A percentile compares a stretch with the other conserved stretches of the same genome.
Evolutionary conservation across 2,329 filamentous ascomycete genomes (phyloP).

Genomic region (Ophiostoma sp.): DNA sequence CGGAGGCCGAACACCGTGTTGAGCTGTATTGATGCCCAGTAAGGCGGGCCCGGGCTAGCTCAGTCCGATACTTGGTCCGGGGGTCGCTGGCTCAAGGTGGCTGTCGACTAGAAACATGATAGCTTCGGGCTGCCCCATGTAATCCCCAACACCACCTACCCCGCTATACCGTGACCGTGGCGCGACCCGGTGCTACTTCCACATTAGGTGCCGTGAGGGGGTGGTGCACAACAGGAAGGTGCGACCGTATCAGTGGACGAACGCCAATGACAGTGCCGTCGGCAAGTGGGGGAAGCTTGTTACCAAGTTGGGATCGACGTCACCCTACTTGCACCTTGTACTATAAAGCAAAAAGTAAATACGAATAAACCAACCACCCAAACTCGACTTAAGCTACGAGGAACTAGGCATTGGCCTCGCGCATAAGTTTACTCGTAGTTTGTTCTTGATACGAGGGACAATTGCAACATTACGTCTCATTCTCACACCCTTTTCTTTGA

Average conservation of each 20-base stretch:
- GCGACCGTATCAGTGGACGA: neutral
- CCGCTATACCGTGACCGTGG: neutral
- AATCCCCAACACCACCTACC: neutral
- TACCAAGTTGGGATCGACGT: neutral
- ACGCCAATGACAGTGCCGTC: neutral
- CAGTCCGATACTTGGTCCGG: slow-evolving; percentile 7
- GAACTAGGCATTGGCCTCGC: too few relatives aligned
- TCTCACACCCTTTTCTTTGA: too few relatives aligned
- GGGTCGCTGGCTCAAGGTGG: neutral
- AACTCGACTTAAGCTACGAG: too few relatives aligned
- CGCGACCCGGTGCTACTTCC: neutral
- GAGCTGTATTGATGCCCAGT: neutral
- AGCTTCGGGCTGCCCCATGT: slow-evolving; percentile 6
- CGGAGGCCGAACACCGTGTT: neutral
- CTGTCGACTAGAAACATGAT: neutral
- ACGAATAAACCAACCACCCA: too few relatives aligned
- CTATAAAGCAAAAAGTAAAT: too few relatives aligned
- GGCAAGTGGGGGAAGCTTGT: slow-evolving; percentile 1
- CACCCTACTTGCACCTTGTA: neutral
- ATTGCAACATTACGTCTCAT: too few relatives aligned
- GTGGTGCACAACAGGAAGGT: neutral
- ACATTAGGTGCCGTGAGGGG: slow-evolving; percentile 4
- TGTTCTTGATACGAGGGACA: too few relatives aligned
- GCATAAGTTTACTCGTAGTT: too few relatives aligned
- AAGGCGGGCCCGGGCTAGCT: slow-evolving; percentile 2